A percentile compares a stretch with the other conserved stretches of the same genome.
These are phyloP conservation scores for Suhomyces prunicola DNA, from an alignment of 805 yeast species.

Conservation along the genomic window DNA sequence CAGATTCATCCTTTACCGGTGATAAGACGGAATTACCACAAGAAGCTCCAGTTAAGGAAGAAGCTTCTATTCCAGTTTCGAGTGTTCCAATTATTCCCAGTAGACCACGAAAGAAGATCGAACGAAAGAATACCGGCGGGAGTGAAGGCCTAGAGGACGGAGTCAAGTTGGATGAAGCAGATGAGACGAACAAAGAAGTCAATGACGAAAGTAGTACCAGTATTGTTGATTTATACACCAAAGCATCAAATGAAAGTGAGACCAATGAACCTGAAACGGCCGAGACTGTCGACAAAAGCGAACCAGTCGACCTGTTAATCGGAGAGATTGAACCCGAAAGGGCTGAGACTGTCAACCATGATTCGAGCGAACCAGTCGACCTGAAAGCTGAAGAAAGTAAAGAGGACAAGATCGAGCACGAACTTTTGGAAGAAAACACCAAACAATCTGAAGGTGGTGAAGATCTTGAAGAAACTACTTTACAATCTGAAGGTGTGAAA, in stretches of 20 bases:
- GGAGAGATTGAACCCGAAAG: neutral
- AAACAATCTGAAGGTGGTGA: neutral
- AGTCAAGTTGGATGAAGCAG: neutral
- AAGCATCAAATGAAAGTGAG: neutral
- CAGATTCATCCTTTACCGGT: neutral
- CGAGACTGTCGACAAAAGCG: neutral
- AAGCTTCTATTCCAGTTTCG: neutral
- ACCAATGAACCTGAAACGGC: neutral
- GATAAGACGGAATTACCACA: neutral
- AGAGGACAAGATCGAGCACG: neutral
- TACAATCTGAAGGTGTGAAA: neutral
- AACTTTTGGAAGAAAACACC: neutral
- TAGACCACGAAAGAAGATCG: constrained; percentile 1
- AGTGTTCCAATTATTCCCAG: neutral
- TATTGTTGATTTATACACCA: neutral
- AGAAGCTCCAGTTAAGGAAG: neutral
- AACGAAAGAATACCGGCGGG: neutral
- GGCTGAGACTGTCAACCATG: neutral
- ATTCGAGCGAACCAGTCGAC: neutral
- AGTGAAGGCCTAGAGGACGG: neutral
- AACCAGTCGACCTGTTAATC: neutral
- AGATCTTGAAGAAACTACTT: neutral
- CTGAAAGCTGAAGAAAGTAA: neutral
- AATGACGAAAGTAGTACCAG: neutral
- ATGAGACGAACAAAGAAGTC: neutral